Conservation (phyloP, 345 rosid genomes). For the Eutrema yunnanense region DNA sequence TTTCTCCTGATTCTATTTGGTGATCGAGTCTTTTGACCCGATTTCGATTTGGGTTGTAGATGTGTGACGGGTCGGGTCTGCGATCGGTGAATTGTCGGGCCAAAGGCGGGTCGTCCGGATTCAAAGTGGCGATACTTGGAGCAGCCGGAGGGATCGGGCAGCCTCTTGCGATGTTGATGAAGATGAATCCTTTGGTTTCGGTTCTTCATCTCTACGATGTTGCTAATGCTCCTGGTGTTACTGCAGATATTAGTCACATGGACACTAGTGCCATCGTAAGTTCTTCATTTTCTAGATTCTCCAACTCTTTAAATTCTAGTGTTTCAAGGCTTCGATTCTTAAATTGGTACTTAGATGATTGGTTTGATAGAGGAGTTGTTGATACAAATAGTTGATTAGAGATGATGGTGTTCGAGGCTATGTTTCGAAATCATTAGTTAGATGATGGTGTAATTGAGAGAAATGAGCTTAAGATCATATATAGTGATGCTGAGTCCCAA, state of each 20-base stretch:
- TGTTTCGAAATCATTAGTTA: too few species aligned
- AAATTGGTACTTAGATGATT: not conserved
- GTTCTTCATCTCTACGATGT: slow-evolving; percentile 95
- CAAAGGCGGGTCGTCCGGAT: slow-evolving; percentile 83
- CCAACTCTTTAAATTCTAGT: not conserved
- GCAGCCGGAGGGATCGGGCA: slow-evolving; percentile 99
- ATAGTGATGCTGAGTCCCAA: too few species aligned
- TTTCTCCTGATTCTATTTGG: not conserved
- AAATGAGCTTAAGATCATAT: too few species aligned
- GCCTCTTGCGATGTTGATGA: slow-evolving; percentile 89
- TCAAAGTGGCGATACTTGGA: slow-evolving; percentile 87
- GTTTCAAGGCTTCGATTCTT: not conserved
- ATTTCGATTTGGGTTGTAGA: slow-evolving; percentile 20
- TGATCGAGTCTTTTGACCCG: not conserved
- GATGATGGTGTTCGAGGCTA: too few species aligned
- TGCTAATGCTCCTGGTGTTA: slow-evolving; percentile 87
- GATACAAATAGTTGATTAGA: not conserved
- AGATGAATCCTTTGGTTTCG: slow-evolving; percentile 90
- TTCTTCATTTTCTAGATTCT: not conserved
- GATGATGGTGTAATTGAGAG: too few species aligned
- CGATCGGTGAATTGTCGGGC: slow-evolving; percentile 59
- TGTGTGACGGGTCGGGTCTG: slow-evolving; percentile 43
- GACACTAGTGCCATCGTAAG: slow-evolving; percentile 90
- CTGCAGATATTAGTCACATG: slow-evolving; percentile 96
- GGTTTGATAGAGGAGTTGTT: not conserved